Base-by-base conservation (phyloP, 805 yeast genomes). In the Pichia exigua region DNA sequence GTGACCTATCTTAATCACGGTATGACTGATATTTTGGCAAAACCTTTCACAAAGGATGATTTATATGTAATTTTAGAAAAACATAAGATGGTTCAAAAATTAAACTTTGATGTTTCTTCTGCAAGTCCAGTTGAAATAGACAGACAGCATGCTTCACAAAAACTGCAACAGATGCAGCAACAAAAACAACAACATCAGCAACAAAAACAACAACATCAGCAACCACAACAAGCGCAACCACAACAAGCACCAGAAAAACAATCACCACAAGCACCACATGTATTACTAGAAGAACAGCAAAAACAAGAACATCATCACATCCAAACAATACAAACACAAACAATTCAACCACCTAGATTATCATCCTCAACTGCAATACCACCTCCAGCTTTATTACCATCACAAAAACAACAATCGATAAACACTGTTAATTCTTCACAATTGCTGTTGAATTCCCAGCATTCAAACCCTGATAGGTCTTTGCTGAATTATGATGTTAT, bases 21-120 rank as follows among this genome's bases (percentile, higher is more conserved):
- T 5, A 90, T 90, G 88, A 83, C 87, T 53, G 96, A 89, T 66
- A 88, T 94, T 39, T 72, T 94, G 56, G 95, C 96, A 5, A 89
- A 94, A 63, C 99, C 99, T 1, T 94, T 94, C 65, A 85, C 95
- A 2, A 89, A 87, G 63, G 87, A 83, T 57, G 96, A 88, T 63
- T 73, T 94, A 52, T 87, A 83, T 62, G 74, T 82, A 54, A 87
- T 90, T 62, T 70, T 92, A 49, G 82, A 85, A 56, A 85, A 90
- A 59, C 89, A 87, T 64, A 72, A 85, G 49, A 75, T 79, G 52
- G 73, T 77, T 30, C 60, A 15, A 47, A 41, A 15, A 47, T 61
- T 13, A 11, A 35, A 35, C 9, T n/a, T 3, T n/a, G 20, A 17
- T 4, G 7, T 35, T 30, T 9, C 30, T 27, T 27, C 30, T 27